A percentile compares a stretch with the other conserved stretches of the same genome.
Conservation (phyloP, 805 yeast genomes). For the Starmerella lactis-condensi region DNA sequence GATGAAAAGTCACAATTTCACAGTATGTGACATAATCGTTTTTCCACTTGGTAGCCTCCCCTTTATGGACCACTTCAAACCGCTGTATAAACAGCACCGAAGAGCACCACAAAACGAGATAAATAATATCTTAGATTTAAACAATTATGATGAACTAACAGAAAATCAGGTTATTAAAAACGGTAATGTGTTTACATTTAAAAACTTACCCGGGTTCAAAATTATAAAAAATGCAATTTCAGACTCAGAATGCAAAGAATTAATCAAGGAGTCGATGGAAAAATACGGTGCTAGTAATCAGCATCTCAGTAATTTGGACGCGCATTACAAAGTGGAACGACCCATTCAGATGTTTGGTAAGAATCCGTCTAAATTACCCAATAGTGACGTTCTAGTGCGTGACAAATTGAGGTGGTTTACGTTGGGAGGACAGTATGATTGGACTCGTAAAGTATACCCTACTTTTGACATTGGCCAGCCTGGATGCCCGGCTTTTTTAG, state of each 20-base stretch:
- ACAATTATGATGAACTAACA: background rate
- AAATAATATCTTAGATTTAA: conserved; percentile 12
- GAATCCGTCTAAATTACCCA: conserved; percentile 9
- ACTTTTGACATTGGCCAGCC: conserved; percentile 20
- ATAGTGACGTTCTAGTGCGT: conserved; percentile 9
- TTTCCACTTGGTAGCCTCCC: background rate
- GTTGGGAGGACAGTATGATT: conserved; percentile 30
- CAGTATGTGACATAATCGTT: background rate
- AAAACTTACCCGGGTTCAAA: background rate
- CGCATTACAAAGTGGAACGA: conserved; percentile 19
- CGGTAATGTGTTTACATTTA: background rate
- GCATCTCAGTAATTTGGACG: conserved; percentile 25
- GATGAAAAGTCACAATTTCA: background rate
- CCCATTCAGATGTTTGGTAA: conserved; percentile 21
- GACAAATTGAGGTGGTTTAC: conserved; percentile 29
- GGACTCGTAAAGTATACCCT: conserved; percentile 29
- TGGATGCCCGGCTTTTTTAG: conserved; percentile 22
- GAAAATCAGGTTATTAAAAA: conserved; percentile 4
- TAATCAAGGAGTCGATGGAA: conserved; percentile 19
- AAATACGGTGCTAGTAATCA: conserved; percentile 21
- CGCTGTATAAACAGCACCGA: conserved; percentile 16
- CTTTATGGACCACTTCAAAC: conserved; percentile 18
- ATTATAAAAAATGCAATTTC: background rate
- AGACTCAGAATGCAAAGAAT: conserved; percentile 15
- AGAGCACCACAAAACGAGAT: conserved; percentile 2